Percentiles rank a stretch among this genome's conserved stretches.
Conservation (phyloP, 1,284 basidiomycete genomes). For the Leccinum huronense region DNA sequence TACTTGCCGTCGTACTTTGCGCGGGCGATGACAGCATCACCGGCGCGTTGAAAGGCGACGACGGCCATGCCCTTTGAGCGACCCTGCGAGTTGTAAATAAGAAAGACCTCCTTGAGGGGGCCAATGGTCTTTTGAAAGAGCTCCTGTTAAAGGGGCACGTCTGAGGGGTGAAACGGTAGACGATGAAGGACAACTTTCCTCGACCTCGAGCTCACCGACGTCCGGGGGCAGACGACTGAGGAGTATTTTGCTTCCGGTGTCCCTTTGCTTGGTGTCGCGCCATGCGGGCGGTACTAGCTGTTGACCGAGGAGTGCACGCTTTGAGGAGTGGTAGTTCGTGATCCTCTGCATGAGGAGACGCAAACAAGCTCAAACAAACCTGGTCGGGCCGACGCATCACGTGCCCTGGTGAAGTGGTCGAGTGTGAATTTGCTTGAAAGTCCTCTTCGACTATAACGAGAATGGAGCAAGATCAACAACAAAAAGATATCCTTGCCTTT, state of each 20-base stretch:
- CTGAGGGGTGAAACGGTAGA: constrained; percentile 8
- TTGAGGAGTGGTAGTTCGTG: constrained; percentile 52
- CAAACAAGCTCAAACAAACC: not conserved
- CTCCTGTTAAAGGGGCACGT: constrained; percentile 43
- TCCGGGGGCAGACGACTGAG: constrained; percentile 67
- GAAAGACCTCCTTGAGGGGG: constrained; percentile 62
- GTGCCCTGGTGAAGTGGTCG: not conserved
- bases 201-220: constrained; percentile 65
- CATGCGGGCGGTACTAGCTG: constrained; percentile 58
- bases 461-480: constrained; percentile 32
- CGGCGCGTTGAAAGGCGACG: constrained; percentile 58
- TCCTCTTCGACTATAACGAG: no score
- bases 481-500: constrained; percentile 44
- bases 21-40: constrained; percentile 59
- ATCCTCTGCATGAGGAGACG: constrained; percentile 16
- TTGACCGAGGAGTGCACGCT: constrained; percentile 57
- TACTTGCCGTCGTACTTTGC: constrained; percentile 71
- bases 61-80: constrained; percentile 75
- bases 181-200: constrained; percentile 46
- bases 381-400: not conserved
- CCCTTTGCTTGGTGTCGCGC: constrained; percentile 42
- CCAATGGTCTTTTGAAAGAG: constrained; percentile 74
- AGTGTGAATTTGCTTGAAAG: no score
- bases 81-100: constrained; percentile 71
- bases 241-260: constrained; percentile 64